Evolutionary conservation across 2,329 filamentous ascomycete genomes (phyloP).

Genomic region (Stagonosporopsis rhizophila): DNA sequence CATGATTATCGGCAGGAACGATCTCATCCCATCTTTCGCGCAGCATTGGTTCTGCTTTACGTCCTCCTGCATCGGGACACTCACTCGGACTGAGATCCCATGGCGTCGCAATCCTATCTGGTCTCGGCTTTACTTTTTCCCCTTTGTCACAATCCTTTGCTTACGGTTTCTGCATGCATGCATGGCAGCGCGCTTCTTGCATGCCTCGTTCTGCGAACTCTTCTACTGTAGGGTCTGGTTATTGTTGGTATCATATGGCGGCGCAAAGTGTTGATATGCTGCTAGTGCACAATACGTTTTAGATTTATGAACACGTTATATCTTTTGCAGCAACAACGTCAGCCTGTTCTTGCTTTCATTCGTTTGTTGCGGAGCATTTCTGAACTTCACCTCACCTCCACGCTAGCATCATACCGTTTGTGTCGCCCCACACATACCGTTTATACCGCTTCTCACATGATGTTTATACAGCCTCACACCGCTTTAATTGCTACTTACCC

Average conservation of each 20-base stretch:
- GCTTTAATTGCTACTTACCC: too few species aligned
- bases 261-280: constrained; percentile 18
- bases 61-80: constrained; percentile 18
- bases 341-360: background rate
- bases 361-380: background rate
- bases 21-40: constrained; percentile 22
- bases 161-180: constrained; percentile 26
- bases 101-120: constrained; percentile 8
- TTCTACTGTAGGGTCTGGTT: background rate
- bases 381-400: background rate
- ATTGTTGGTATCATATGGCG: constrained; percentile 10
- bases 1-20: constrained; percentile 30
- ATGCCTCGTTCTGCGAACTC: constrained; percentile 18
- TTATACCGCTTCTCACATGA: too few species aligned
- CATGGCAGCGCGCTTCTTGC: constrained; percentile 39
- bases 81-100: constrained; percentile 12
- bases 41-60: constrained; percentile 21
- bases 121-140: constrained; percentile 6
- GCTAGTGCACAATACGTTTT: constrained; percentile 14
- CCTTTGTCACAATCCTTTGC: constrained; percentile 17
- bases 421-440: too few species aligned
- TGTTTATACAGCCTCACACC: background rate
- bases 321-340: background rate
- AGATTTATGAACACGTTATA: constrained; percentile 14
- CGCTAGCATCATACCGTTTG: background rate